Base-by-base conservation (phyloP, 352 stramenopile genomes). In the Pythium chondricola region DNA sequence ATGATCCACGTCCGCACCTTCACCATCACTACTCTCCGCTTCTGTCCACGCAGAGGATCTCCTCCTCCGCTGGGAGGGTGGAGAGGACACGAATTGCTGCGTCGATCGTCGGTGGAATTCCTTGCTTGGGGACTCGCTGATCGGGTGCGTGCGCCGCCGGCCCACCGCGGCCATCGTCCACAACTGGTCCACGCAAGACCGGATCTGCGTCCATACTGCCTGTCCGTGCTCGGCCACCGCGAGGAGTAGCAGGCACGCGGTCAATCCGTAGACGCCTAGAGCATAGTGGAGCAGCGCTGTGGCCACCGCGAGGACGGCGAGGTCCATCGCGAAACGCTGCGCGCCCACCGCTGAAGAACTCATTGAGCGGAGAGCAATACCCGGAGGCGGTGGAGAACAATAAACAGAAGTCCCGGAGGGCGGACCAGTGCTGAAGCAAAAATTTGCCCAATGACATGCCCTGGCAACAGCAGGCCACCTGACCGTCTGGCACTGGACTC, bases 261-360 rank as follows among this genome's bases (percentile, higher is more conserved):
- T 31, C 18, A 86, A 48, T 1, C 75, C 75, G 46, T 72, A 71
- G 8, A 86, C 30, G 1, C 78, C 78, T 26, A 87, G 47, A 5
- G 79, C 65, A 52, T 79, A 86, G 58, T 88, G 78, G 29, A 86
- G 67, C n/a, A 79, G 63, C 25, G 75, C 75, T 42, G 63, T 82
- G 22, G 81, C 52, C 33, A 59, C 53, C 8, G 75, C 69, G 13
- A 90, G 55, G 18, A 82, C 57, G 40, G 78, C 74, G 17, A 90
- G 42, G 44, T 90, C 78, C 33, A 53, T 48, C 42, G 85, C 71
- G 62, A 71, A 42, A n/a, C n/a, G n/a, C n/a, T n/a, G n/a, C n/a
- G n/a, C n/a, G n/a, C n/a, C n/a, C n/a, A n/a, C n/a, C n/a, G n/a
- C n/a, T n/a, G n/a, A n/a, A n/a, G n/a, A n/a, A n/a, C n/a, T n/a